These are phyloP conservation scores for Lophium mytilinum DNA, from an alignment of 495 filamentous ascomycete genomes.

Conservation along the genomic window DNA sequence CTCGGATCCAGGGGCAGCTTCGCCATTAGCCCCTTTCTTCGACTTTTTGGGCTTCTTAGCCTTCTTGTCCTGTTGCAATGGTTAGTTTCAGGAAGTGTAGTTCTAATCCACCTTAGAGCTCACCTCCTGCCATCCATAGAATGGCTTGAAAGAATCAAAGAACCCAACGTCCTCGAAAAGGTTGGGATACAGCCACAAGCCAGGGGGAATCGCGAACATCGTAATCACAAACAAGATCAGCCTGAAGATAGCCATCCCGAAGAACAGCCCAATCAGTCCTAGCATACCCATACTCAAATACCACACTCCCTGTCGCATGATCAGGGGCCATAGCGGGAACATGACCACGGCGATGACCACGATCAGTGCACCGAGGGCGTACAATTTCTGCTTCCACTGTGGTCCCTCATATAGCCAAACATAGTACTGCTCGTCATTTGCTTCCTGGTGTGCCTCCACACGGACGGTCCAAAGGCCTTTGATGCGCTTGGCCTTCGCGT, in stretches of 20 bases:
- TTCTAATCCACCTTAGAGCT: constrained; percentile 16
- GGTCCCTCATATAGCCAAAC: constrained; percentile 94
- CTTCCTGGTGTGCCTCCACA: constrained; percentile 95
- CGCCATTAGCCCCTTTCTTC: not conserved
- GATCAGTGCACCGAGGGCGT: constrained; percentile 73
- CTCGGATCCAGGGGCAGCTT: not conserved
- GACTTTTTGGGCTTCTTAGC: constrained; percentile 16
- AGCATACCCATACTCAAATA: constrained; percentile 94
- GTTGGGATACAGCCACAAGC: constrained; percentile 96
- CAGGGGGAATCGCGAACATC: constrained; percentile 74
- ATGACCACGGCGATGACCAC: constrained; percentile 80
- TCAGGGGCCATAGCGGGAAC: constrained; percentile 94
- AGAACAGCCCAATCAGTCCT: constrained; percentile 87
- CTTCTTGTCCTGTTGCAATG: constrained; percentile 20
- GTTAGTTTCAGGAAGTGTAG: not conserved
- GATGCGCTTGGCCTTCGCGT: constrained; percentile 68
- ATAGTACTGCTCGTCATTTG: constrained; percentile 83
- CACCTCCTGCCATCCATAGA: constrained; percentile 99
- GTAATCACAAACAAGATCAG: constrained; percentile 92
- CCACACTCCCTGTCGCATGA: constrained; percentile 89
- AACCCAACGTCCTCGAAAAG: constrained; percentile 98
- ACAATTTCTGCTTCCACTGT: constrained; percentile 86
- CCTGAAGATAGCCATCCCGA: constrained; percentile 93
- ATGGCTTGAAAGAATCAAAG: constrained; percentile 90
- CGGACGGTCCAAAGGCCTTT: constrained; percentile 96